Base-by-base conservation (phyloP, 768 basidiomycete genomes). In the Termitomyces sp. region DNA sequence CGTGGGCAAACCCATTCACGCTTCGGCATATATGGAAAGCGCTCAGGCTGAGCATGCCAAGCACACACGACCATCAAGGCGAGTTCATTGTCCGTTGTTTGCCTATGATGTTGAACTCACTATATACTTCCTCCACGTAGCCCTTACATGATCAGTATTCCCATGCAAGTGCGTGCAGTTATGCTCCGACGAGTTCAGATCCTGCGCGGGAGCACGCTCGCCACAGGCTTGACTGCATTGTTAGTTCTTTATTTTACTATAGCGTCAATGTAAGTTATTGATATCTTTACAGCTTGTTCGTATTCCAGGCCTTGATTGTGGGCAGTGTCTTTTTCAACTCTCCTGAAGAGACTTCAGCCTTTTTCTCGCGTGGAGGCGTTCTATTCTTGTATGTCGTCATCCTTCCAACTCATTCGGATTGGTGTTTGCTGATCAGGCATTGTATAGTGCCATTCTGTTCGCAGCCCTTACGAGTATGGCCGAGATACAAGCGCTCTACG, bases 291-390 rank as follows among this genome's bases (percentile, higher is more conserved):
- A 86, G 84, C 38, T 71, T 78, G 4, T 85, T 82, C 66, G 64
- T 83, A 43, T 73, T 84, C 61, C 79, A 79, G 62, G 74, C 69
- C n/a, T 54, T 78, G 7, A 78, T 80, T 61, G 76, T 86, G 54
- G 88, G 88, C 26, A 84, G 82, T 0, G 79, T 89, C 26, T 92
- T 88, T 76, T 75, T 83, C 60, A 75, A 78, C 5, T 72, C 84
- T 35, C 74, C 80, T 0, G 72, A 81, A 30, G 71, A 73, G 5
- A 88, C 89, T 0, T 69, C 75, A 9, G 84, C 81, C 11, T 86
- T 81, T 67, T 91, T 88, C 76, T 84, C 86, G 20, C 81, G 90
- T 16, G 89, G 88, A 41, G 85, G 90, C 70, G 76, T 87, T n/a
- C 74, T 93, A n/a, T 92, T 88, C 78, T 90, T 91, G 80, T 86